These are phyloP conservation scores for Rhodamnia argentea DNA, from an alignment of 345 rosid species.

Conservation along the genomic window DNA sequence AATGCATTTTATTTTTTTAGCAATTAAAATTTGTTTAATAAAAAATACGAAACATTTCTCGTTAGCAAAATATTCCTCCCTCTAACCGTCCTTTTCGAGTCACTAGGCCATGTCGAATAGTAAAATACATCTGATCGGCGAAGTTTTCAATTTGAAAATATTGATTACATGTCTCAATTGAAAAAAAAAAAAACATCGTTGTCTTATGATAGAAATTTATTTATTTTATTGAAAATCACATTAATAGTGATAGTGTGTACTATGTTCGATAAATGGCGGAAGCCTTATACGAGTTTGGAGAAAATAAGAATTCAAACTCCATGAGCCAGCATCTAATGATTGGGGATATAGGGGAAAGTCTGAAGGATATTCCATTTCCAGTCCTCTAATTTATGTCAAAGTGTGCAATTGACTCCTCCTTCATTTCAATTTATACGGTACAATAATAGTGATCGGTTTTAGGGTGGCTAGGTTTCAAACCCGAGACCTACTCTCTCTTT, in stretches of 20 bases:
- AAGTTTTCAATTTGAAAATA: too few species aligned
- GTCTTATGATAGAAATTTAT: not conserved
- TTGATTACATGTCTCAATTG: too few species aligned
- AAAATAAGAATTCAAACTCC: not conserved
- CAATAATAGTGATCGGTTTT: too few species aligned
- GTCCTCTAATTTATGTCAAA: not conserved
- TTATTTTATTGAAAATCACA: not conserved
- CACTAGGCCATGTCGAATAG: not conserved
- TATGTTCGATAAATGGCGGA: not conserved
- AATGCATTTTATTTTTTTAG: not conserved
- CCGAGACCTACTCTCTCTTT: too few species aligned
- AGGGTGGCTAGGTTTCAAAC: too few species aligned
- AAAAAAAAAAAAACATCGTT: not conserved
- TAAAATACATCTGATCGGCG: not conserved
- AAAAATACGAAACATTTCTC: not conserved
- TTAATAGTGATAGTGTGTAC: not conserved
- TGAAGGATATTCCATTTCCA: not conserved
- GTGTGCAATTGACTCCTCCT: not conserved
- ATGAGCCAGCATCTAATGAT: not conserved
- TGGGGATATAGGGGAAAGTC: not conserved
- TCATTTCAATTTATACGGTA: rapidly evolving
- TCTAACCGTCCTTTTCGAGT: rapidly evolving
- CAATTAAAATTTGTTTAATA: too few species aligned
- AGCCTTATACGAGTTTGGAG: not conserved
- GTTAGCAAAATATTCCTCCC: rapidly evolving